Evolutionary conservation across 1,139 yeast species (phyloP).

Genomic region (Hansenula anomala): DNA sequence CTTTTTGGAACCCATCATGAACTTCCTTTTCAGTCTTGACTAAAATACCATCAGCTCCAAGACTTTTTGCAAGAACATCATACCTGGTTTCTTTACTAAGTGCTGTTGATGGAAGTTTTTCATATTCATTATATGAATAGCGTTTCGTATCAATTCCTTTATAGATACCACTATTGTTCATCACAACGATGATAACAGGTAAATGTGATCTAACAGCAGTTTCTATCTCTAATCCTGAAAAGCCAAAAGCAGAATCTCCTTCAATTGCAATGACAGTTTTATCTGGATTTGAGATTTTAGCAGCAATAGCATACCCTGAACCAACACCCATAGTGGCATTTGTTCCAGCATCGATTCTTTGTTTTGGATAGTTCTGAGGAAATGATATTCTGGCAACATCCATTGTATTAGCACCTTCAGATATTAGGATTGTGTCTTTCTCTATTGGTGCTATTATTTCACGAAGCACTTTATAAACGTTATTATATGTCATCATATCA

Average conservation of each 20-base stretch:
- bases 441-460: slow-evolving; percentile 29
- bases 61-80: slow-evolving; percentile 45
- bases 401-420: slow-evolving; percentile 72
- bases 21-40: slow-evolving; percentile 38
- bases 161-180: slow-evolving; percentile 67
- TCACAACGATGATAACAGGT: slow-evolving; percentile 51
- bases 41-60: slow-evolving; percentile 52
- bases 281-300: slow-evolving; percentile 43
- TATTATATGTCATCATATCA: slow-evolving; percentile 36
- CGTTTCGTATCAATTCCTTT: slow-evolving; percentile 45
- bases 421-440: slow-evolving; percentile 36
- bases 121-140: slow-evolving; percentile 18
- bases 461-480: slow-evolving; percentile 46
- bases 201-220: slow-evolving; percentile 50
- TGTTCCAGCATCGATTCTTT: slow-evolving; percentile 62
- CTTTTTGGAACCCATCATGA: slow-evolving; percentile 31
- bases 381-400: slow-evolving; percentile 59
- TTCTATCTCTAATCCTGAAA: slow-evolving; percentile 61
- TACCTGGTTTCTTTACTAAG: slow-evolving; percentile 49
- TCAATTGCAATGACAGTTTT: slow-evolving; percentile 51
- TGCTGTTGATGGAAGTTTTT: slow-evolving; percentile 50
- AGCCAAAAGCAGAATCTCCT: slow-evolving; percentile 73
- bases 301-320: slow-evolving; percentile 59
- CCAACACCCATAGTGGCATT: slow-evolving; percentile 74
- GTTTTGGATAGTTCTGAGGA: slow-evolving; percentile 45